A percentile compares a stretch with the other conserved stretches of the same genome.
phyloP scores from a whole-genome alignment of 2,329 filamentous ascomycete genomes.

The Epichloe sylvatica region DNA sequence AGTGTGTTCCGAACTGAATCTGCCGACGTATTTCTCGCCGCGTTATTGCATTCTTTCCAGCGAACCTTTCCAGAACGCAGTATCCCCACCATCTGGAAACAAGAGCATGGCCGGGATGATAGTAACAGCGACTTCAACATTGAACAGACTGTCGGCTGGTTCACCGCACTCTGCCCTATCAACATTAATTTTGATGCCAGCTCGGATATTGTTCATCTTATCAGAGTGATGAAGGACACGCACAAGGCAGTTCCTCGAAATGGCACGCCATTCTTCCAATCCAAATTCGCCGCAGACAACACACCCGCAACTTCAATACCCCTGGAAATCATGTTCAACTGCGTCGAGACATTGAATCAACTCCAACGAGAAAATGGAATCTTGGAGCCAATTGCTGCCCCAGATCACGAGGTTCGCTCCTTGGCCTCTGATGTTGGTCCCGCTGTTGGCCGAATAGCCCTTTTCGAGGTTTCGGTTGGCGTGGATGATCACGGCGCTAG shows the following conservation, averaged over 20 bases:
- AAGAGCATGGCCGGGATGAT: conserved; percentile 34
- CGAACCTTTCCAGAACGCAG: conserved; percentile 39
- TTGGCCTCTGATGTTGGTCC: conserved; percentile 30
- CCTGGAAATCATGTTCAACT: conserved; percentile 46
- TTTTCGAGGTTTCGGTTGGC: conserved; percentile 37
- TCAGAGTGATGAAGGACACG: conserved; percentile 40
- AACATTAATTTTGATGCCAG: conserved; percentile 27
- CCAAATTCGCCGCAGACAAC: conserved; percentile 25
- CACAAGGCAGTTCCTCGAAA: conserved; percentile 30
- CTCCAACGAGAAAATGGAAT: conserved; percentile 33
- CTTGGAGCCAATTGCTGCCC: conserved; percentile 31
- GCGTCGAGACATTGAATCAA: conserved; percentile 35
- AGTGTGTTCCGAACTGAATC: conserved; percentile 36
- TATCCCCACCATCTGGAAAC: conserved; percentile 39
- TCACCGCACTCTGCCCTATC: conserved; percentile 42
- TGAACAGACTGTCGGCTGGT: conserved; percentile 45
- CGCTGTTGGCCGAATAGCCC: conserved; percentile 32
- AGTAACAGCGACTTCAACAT: conserved; percentile 35
- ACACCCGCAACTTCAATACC: conserved; percentile 27
- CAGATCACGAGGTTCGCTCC: conserved; percentile 24
- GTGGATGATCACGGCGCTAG: conserved; percentile 29
- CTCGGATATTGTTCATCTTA: conserved; percentile 35
- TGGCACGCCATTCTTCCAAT: conserved; percentile 36
- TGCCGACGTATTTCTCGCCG: conserved; percentile 39
- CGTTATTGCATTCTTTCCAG: conserved; percentile 40